Conservation (phyloP, 2,329 filamentous ascomycete species). For the Akanthomyces uredinophilus region DNA sequence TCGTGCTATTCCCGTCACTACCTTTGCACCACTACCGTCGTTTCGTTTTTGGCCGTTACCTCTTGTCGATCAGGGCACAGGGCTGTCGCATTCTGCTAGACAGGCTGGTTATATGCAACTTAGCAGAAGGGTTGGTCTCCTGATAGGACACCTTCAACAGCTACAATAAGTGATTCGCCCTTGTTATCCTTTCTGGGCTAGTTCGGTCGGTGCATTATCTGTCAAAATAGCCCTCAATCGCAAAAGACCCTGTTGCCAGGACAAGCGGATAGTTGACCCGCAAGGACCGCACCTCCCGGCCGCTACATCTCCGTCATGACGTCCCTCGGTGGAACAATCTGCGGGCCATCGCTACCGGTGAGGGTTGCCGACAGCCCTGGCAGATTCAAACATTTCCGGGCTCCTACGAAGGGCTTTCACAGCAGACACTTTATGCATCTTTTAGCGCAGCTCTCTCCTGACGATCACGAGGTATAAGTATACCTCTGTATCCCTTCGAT, state of each 20-base stretch:
- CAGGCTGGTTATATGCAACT: too few relatives aligned
- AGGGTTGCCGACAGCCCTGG: constrained; percentile 1
- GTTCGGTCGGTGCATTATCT: not conserved
- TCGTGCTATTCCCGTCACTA: not conserved
- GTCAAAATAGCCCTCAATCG: not conserved
- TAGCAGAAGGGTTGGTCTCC: too few relatives aligned
- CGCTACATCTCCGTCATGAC: not conserved
- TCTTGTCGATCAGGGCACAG: not conserved
- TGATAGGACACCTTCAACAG: not conserved
- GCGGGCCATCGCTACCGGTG: not conserved
- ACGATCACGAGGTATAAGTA: not conserved
- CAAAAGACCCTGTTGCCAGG: not conserved
- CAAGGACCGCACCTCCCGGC: not conserved
- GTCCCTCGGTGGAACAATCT: not conserved
- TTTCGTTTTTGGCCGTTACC: not conserved
- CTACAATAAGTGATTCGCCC: not conserved
- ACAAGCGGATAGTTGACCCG: not conserved
- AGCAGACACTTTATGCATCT: not conserved
- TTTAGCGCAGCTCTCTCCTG: not conserved
- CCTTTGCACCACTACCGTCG: not conserved
- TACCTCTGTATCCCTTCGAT: not conserved
- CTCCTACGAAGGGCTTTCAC: not conserved
- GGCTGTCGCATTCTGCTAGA: not conserved
- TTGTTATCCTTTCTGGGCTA: not conserved
- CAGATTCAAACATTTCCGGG: not conserved